Percentiles rank a stretch among this genome's conserved stretches.
Conservation (phyloP, 768 basidiomycete species). For the Punctularia strigosozonata region DNA sequence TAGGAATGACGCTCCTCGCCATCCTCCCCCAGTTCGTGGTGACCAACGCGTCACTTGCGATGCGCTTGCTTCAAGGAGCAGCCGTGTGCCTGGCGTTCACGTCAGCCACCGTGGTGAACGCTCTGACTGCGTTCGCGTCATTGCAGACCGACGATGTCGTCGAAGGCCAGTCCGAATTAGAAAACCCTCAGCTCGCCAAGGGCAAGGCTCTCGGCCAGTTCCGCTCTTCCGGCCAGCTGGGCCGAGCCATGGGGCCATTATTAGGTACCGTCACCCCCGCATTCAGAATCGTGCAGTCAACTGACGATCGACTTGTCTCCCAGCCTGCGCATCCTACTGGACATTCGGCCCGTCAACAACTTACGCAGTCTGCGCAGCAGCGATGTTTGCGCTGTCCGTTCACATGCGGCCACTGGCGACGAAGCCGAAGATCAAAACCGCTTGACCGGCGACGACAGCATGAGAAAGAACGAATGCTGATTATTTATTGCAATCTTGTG, state of each 20-base stretch:
- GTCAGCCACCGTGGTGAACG: slow-evolving; percentile 89
- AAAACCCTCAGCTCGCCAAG: slow-evolving; percentile 64
- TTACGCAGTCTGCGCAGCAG: slow-evolving; percentile 51
- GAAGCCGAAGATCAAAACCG: slow-evolving; percentile 17
- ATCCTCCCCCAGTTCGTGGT: slow-evolving; percentile 47
- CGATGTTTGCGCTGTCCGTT: slow-evolving; percentile 49
- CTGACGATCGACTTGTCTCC: slow-evolving; percentile 7
- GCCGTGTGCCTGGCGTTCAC: slow-evolving; percentile 87
- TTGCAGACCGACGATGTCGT: slow-evolving; percentile 76
- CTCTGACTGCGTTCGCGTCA: slow-evolving; percentile 84
- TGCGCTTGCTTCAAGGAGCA: slow-evolving; percentile 50
- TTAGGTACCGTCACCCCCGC: slow-evolving; percentile 38
- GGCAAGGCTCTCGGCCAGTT: slow-evolving; percentile 79
- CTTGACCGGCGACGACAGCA: slow-evolving; percentile 11
- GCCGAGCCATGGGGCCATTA: slow-evolving; percentile 84
- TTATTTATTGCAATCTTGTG: slow-evolving; percentile 33
- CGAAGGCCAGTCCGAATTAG: slow-evolving; percentile 40
- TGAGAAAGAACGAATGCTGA: slow-evolving; percentile 8
- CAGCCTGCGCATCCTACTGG: slow-evolving; percentile 85
- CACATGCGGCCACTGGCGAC: slow-evolving; percentile 42
- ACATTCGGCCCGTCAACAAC: slow-evolving; percentile 74
- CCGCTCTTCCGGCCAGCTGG: slow-evolving; percentile 89
- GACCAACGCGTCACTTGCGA: slow-evolving; percentile 29
- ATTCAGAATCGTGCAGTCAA: background rate
- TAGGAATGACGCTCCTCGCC: slow-evolving; percentile 62